Conservation (phyloP, 768 basidiomycete species). For the Artomyces pyxidatus region DNA sequence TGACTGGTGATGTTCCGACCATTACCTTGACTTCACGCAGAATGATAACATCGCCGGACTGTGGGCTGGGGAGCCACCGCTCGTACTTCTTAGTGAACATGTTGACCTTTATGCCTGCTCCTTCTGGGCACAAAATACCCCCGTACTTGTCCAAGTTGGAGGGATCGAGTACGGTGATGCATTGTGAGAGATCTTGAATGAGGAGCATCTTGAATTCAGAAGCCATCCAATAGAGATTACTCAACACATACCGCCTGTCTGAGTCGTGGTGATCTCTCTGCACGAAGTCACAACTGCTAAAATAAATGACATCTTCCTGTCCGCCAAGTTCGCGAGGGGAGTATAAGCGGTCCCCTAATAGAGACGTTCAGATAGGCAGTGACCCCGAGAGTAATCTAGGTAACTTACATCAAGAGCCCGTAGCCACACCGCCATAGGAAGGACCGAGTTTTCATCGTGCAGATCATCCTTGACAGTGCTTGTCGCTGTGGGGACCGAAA, state of each 20-base stretch:
- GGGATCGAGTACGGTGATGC: conserved; percentile 44
- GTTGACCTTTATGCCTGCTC: conserved; percentile 24
- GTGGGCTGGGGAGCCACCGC: conserved; percentile 44
- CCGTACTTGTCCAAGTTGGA: conserved; percentile 31
- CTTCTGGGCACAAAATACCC: conserved; percentile 18
- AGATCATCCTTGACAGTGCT: too few species aligned
- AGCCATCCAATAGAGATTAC: neutral
- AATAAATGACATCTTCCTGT: too few species aligned
- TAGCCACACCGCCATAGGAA: too few species aligned
- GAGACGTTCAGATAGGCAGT: too few species aligned
- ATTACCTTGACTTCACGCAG: conserved; percentile 42
- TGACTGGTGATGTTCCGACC: conserved; percentile 10
- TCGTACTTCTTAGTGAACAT: conserved; percentile 42
- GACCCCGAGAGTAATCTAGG: too few species aligned
- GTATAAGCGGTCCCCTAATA: too few species aligned
- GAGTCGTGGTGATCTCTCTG: conserved; percentile 14
- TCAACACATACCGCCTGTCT: conserved; percentile 22
- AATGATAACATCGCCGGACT: conserved; percentile 43
- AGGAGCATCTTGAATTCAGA: neutral
- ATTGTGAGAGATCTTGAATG: conserved; percentile 37
- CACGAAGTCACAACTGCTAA: conserved; percentile 25
- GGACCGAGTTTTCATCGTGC: too few species aligned
- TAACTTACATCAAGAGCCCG: too few species aligned
- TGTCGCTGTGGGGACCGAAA: too few species aligned
- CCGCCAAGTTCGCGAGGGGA: too few species aligned